Evolutionary conservation across 306 rosid genomes (phyloP).

Genomic region (Cucurbita argyrosperma): DNA sequence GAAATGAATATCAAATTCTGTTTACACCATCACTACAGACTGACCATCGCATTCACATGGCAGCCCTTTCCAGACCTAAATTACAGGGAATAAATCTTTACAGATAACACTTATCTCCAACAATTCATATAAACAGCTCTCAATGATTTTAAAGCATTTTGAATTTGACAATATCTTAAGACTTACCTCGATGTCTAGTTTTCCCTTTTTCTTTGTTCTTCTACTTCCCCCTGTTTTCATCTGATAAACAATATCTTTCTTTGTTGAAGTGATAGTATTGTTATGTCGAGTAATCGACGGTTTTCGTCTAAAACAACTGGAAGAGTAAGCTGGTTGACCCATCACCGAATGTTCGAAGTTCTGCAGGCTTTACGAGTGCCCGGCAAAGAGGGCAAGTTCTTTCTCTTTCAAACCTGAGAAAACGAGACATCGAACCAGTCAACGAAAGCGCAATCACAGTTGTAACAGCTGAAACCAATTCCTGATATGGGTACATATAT

Average conservation of each 20-base stretch:
- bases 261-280: background rate
- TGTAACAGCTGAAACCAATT: background rate
- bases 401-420: constrained; percentile 88
- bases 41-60: background rate
- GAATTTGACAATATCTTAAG: background rate
- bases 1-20: background rate
- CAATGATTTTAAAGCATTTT: constrained; percentile 3
- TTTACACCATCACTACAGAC: background rate
- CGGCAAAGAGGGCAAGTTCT: constrained; percentile 89
- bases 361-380: constrained; percentile 61
- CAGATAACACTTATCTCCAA: background rate
- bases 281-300: background rate
- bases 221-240: background rate
- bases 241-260: too few relatives aligned
- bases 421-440: background rate
- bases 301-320: constrained; percentile 36
- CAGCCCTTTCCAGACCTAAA: background rate
- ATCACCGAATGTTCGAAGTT: constrained; percentile 62
- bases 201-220: background rate
- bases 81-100: background rate
- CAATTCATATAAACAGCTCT: background rate
- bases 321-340: constrained; percentile 79
- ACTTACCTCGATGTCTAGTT: background rate
- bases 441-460: background rate
- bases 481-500: background rate